Evolutionary conservation across 169 alveolate species (phyloP), one percentile per base, ranked within the genome.

Genomic region (Eimeria mitis): DNA sequence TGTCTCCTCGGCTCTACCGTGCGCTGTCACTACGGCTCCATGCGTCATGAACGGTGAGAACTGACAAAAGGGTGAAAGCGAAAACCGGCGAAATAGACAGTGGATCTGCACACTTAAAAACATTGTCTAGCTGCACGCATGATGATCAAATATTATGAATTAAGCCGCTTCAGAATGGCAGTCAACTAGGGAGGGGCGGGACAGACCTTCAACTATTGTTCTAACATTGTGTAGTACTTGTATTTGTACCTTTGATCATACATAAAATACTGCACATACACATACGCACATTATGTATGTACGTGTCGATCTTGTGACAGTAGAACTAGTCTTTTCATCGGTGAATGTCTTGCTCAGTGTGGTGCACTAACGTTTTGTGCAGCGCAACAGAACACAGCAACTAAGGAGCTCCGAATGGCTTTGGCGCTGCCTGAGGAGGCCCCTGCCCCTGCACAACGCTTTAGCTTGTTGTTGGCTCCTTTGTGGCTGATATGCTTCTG

Each of bases 1-100:
- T 16, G 34, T 52, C 65, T 87, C 92, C 31, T 59, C 92, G 19
- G 92, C 92, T 0, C 92, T 87, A 3, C 92, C 92, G 19, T 87
- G 92, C 63, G 40, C 78, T 42, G 81, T 61, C 61, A n/a, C 81
- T 11, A 87, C 92, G 31, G 92, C 92, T 68, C 92, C 92, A 25
- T 87, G 92, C 79, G 65, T 87, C 78, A 40, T 87, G 73, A 28
- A 28, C 5, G 31, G 92, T 87, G 44, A 87, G 81, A 34, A 37
- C 19, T 68, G 76, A 68, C 73, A 31, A 21, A 68, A 6, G 47
- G 9, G 31, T n/a, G 44, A 28, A 31, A 31, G 28, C 25, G 44
- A 68, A 6, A n/a, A 63, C 37, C 40, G 2, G 37, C 34, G 11
- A 63, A 63, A 3, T 63, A 23, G 71, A 63, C 31, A 11, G 11